Percentiles rank a stretch among this genome's conserved stretches.
Conservation (phyloP, 2,329 filamentous ascomycete genomes). For the Cladosporium sp. region DNA sequence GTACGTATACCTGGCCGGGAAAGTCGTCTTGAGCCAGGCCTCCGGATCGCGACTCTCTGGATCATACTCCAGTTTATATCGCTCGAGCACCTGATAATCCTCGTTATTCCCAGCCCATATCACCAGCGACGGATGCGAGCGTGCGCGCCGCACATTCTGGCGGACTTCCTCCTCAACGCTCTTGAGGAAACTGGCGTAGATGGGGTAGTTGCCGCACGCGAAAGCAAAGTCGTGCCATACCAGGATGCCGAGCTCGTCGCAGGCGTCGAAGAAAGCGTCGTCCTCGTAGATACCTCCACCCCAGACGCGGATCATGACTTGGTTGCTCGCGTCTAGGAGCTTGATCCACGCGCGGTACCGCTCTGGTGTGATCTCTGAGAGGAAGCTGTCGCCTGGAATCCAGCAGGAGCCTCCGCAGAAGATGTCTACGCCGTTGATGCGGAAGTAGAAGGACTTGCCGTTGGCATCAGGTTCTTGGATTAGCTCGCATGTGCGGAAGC, state of each 20-base stretch:
- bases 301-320: constrained; percentile 80
- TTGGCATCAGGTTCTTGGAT: constrained; percentile 53
- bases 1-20: constrained; percentile 90
- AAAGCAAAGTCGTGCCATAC: constrained; percentile 91
- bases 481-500: constrained; percentile 61
- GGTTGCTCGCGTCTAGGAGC: constrained; percentile 73
- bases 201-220: constrained; percentile 68
- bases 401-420: constrained; percentile 81
- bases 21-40: constrained; percentile 83
- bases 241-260: constrained; percentile 74
- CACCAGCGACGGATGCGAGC: constrained; percentile 84
- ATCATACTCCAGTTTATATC: constrained; percentile 71
- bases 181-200: constrained; percentile 61
- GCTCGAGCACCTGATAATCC: constrained; percentile 84
- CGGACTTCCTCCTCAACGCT: constrained; percentile 66
- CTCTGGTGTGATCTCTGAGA: constrained; percentile 65
- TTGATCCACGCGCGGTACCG: constrained; percentile 75
- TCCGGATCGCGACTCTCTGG: constrained; percentile 75
- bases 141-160: constrained; percentile 69
- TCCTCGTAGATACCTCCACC: constrained; percentile 78
- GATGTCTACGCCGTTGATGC: constrained; percentile 72
- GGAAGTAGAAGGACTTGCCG: constrained; percentile 77
- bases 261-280: constrained; percentile 71
- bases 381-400: constrained; percentile 81
- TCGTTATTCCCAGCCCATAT: constrained; percentile 95